phyloP scores from a whole-genome alignment of 768 basidiomycete species.

The Macrolepiota fuliginosa region DNA sequence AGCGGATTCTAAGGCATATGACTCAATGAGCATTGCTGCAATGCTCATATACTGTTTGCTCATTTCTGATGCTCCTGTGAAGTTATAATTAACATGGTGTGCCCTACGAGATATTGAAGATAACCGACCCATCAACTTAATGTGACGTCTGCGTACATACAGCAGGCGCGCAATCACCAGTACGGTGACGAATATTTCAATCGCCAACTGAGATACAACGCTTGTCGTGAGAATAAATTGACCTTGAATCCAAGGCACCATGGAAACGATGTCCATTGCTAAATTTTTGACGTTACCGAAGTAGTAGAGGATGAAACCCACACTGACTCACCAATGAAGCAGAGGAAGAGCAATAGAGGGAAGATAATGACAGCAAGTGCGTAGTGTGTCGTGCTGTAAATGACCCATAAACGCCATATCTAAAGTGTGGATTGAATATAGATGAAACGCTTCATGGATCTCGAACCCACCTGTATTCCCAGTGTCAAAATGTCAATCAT shows the following conservation, averaged over 20 bases:
- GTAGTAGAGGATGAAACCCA: background rate
- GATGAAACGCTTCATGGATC: background rate
- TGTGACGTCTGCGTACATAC: background rate
- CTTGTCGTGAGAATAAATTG: background rate
- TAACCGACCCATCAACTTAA: background rate
- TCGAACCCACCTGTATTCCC: background rate
- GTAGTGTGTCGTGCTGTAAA: background rate
- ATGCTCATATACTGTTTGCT: background rate
- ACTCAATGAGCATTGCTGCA: background rate
- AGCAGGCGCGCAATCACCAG: background rate
- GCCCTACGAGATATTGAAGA: background rate
- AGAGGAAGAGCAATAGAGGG: background rate
- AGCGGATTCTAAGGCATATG: background rate
- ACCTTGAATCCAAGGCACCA: background rate
- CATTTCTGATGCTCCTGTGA: background rate
- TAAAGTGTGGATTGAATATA: background rate
- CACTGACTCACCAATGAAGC: background rate
- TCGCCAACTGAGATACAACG: background rate
- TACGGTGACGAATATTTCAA: background rate
- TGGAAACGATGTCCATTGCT: background rate
- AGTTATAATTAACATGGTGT: background rate
- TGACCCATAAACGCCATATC: background rate
- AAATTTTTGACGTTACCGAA: background rate
- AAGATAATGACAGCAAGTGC: background rate
- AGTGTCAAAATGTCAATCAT: background rate